These are phyloP conservation scores for Strobilomyces echinocephalus DNA, from an alignment of 768 basidiomycete species.

Conservation along the genomic window DNA sequence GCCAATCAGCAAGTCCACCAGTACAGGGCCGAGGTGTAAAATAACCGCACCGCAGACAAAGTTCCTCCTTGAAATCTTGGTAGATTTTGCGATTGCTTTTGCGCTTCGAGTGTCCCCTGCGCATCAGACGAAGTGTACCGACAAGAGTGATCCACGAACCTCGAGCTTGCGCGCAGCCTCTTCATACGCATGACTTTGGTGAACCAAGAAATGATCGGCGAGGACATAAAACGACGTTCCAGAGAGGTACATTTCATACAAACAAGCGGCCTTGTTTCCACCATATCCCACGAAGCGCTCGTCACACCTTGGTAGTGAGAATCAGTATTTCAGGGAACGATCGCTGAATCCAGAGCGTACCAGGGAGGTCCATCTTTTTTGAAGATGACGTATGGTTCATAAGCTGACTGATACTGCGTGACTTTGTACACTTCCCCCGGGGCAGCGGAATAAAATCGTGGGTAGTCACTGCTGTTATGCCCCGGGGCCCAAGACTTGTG, in stretches of 20 bases:
- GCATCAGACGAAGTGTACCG: neutral
- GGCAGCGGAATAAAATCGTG: constrained; percentile 54
- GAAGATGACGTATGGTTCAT: constrained; percentile 86
- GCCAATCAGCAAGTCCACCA: neutral
- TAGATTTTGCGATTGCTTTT: constrained; percentile 74
- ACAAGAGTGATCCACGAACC: constrained; percentile 34
- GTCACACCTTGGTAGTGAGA: constrained; percentile 64
- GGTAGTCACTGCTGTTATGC: constrained; percentile 79
- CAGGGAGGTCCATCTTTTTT: constrained; percentile 73
- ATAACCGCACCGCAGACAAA: constrained; percentile 53
- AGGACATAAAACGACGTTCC: constrained; percentile 82
- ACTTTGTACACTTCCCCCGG: constrained; percentile 73
- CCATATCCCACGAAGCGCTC: constrained; percentile 90
- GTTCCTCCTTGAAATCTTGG: constrained; percentile 72
- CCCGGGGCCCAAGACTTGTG: constrained; percentile 74
- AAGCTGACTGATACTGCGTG: constrained; percentile 71
- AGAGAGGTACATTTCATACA: constrained; percentile 86
- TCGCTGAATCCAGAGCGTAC: constrained; percentile 33
- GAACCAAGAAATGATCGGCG: constrained; percentile 82
- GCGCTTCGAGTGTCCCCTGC: constrained; percentile 39
- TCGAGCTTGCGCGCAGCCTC: constrained; percentile 68
- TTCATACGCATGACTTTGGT: constrained; percentile 81
- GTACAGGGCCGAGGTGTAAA: neutral
- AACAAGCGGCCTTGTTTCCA: constrained; percentile 88
- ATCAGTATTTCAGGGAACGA: neutral